Conservation (phyloP, 345 rosid species). For the Excoecaria agallocha region DNA sequence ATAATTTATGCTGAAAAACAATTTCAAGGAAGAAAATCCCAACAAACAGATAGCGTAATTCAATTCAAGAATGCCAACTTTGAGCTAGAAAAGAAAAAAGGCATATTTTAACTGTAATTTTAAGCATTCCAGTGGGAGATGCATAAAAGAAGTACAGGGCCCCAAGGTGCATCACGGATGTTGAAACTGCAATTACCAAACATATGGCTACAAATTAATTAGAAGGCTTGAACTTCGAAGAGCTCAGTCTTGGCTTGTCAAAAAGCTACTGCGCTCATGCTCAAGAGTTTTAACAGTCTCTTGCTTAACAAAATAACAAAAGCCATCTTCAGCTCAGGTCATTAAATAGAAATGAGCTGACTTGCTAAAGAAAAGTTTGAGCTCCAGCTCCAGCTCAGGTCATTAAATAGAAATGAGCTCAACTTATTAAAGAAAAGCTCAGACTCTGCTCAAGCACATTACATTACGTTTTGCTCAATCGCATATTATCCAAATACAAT, state of each 20-base stretch:
- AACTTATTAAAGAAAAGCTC: too few relatives aligned
- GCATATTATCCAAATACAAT: too few relatives aligned
- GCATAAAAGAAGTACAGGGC: neutral
- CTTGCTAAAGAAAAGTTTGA: too few relatives aligned
- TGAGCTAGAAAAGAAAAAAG: neutral
- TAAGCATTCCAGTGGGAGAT: too few relatives aligned
- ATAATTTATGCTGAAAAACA: neutral
- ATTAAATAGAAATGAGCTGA: neutral
- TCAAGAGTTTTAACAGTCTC: neutral
- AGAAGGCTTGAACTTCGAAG: neutral
- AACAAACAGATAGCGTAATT: neutral
- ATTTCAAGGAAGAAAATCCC: neutral
- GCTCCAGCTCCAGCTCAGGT: too few relatives aligned
- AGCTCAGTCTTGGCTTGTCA: neutral
- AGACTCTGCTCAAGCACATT: neutral
- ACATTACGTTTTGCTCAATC: neutral
- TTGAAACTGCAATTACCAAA: neutral
- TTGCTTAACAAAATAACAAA: neutral
- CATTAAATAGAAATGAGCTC: too few relatives aligned
- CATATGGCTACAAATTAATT: neutral
- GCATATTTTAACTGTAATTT: neutral
- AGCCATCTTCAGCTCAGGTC: neutral
- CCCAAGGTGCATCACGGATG: neutral
- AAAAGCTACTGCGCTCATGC: neutral
- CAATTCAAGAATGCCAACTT: neutral